A percentile compares a stretch with the other conserved stretches of the same genome.
Conservation (phyloP, 768 basidiomycete species). For the Gloeostereum incarnatum region DNA sequence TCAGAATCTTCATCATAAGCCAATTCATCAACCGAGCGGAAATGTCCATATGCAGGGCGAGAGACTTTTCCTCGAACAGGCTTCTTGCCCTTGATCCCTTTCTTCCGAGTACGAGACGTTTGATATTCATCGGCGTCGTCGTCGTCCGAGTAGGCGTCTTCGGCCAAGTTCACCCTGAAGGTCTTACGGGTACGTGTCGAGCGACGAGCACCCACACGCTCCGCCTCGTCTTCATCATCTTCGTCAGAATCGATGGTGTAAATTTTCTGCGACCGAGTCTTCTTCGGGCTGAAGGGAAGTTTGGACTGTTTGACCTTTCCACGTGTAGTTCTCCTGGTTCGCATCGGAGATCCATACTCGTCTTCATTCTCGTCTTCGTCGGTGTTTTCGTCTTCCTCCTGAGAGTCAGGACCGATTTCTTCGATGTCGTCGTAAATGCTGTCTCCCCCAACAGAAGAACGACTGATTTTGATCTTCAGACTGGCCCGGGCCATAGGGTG, state of each 20-base stretch:
- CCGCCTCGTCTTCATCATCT: constrained; percentile 22
- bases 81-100: constrained; percentile 12
- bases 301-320: constrained; percentile 13
- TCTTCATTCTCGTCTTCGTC: constrained; percentile 10
- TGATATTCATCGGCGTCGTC: constrained; percentile 14
- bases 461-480: constrained; percentile 22
- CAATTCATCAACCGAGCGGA: constrained; percentile 30
- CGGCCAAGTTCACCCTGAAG: constrained; percentile 25
- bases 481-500: constrained; percentile 52
- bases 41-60: constrained; percentile 33
- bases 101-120: constrained; percentile 4
- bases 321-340: constrained; percentile 10
- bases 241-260: constrained; percentile 25
- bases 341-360: constrained; percentile 16
- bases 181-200: constrained; percentile 38
- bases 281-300: constrained; percentile 64
- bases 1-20: constrained; percentile 35
- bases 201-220: constrained; percentile 22
- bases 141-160: constrained; percentile 17
- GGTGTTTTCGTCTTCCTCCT: constrained; percentile 21
- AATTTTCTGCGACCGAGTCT: constrained; percentile 34
- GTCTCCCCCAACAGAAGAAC: constrained; percentile 11
- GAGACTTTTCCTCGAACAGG: constrained; percentile 17
- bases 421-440: constrained; percentile 18
- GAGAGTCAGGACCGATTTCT: constrained; percentile 19